These are phyloP conservation scores for Heliosperma pusillum DNA, from an alignment of 148 eudicot genomes.

Conservation along the genomic window DNA sequence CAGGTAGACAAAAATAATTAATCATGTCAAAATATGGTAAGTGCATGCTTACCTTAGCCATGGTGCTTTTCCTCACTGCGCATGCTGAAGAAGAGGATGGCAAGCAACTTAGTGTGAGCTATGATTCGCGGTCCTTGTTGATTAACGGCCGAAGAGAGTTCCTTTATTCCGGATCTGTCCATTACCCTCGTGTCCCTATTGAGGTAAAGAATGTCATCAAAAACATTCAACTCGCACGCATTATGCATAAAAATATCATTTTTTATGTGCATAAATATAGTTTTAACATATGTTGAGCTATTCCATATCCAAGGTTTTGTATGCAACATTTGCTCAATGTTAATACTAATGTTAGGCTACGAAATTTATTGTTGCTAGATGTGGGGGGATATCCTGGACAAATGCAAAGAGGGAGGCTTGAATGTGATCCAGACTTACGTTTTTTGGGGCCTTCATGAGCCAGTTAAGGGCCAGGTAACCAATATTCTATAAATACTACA, in stretches of 20 bases:
- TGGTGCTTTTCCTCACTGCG: conserved; percentile 11
- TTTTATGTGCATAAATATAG: too few relatives aligned
- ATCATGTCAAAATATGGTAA: conserved; percentile 9
- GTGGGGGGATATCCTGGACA: conserved; percentile 38
- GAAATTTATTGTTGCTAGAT: conserved; percentile 12
- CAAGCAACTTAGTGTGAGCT: conserved; percentile 20
- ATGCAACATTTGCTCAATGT: not conserved
- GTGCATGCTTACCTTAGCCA: conserved; percentile 18
- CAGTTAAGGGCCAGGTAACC: conserved; percentile 39
- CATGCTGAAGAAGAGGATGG: conserved; percentile 10
- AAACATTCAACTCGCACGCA: not conserved
- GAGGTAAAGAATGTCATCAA: conserved; percentile 22
- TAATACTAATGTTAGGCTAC: not conserved
- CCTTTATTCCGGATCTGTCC: conserved; percentile 52
- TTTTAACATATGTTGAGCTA: not conserved
- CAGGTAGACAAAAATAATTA: not conserved
- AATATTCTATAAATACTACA: not conserved
- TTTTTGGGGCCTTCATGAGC: conserved; percentile 44
- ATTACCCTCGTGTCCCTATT: conserved; percentile 44
- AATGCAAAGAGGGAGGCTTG: conserved; percentile 38
- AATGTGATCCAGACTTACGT: conserved; percentile 44
- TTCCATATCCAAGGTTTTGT: not conserved
- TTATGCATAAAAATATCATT: not conserved
- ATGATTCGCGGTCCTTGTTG: conserved; percentile 40
- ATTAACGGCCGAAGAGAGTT: conserved; percentile 43